Conservation (phyloP, 495 filamentous ascomycete species). For the Penicillium coffeae region DNA sequence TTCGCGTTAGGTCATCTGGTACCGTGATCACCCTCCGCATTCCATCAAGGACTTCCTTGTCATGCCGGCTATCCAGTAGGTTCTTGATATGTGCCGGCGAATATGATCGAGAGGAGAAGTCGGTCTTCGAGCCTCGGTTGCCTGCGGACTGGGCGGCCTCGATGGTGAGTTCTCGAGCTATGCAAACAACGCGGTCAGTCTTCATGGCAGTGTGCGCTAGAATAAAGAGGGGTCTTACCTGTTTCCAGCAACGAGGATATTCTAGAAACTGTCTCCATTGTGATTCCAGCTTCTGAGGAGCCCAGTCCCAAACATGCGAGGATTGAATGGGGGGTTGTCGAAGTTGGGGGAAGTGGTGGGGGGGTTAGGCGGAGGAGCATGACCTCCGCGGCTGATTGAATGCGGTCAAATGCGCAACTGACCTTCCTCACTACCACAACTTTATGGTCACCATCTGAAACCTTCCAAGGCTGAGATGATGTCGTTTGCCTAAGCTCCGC, state of each 20-base stretch:
- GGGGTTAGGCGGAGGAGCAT: conserved; percentile 23
- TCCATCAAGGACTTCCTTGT: conserved; percentile 89
- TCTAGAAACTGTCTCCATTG: conserved; percentile 93
- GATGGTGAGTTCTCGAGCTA: conserved; percentile 92
- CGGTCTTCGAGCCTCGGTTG: conserved; percentile 36
- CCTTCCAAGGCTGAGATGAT: no score
- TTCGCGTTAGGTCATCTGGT: conserved; percentile 27
- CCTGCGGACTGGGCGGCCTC: conserved; percentile 85
- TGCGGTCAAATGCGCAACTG: background rate
- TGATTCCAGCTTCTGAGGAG: conserved; percentile 14
- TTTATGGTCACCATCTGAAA: background rate
- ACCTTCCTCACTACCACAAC: background rate
- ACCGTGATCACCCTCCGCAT: conserved; percentile 86
- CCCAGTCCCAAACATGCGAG: conserved; percentile 17
- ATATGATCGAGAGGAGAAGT: conserved; percentile 42
- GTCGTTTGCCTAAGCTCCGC: no score
- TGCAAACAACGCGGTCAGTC: conserved; percentile 24
- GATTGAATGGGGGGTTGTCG: conserved; percentile 7
- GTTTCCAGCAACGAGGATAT: conserved; percentile 92
- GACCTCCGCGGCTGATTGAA: conserved; percentile 20
- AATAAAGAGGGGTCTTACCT: conserved; percentile 48
- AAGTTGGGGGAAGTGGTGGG: conserved; percentile 5
- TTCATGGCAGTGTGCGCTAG: conserved; percentile 3
- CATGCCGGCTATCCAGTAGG: conserved; percentile 88
- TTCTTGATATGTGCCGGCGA: conserved; percentile 75